These are phyloP conservation scores for Scleromitrula shiraiana DNA, from an alignment of 2,329 filamentous ascomycete species.

Conservation along the genomic window DNA sequence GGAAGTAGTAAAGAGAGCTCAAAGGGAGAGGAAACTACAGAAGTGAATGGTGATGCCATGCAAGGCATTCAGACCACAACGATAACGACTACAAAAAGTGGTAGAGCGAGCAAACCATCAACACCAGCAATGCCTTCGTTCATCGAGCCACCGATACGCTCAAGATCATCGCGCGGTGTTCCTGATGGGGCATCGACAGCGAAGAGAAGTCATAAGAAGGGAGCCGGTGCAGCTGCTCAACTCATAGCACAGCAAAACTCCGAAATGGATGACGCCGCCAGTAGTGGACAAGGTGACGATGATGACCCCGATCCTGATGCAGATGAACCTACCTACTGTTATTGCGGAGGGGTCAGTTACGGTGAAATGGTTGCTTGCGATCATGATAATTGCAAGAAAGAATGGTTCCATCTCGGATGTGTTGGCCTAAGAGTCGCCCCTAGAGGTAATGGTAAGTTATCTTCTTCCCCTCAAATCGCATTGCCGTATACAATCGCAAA, in stretches of 20 bases:
- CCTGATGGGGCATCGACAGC: constrained; percentile 24
- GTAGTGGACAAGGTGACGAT: constrained; percentile 38
- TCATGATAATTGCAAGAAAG: constrained; percentile 60
- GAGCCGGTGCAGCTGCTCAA: constrained; percentile 33
- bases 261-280: constrained; percentile 39
- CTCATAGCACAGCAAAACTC: constrained; percentile 28
- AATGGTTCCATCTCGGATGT: constrained; percentile 81
- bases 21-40: constrained; percentile 42
- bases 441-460: constrained; percentile 40
- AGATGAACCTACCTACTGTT: constrained; percentile 69
- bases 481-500: too few species aligned
- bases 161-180: constrained; percentile 44
- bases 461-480: too few species aligned
- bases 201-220: constrained; percentile 56
- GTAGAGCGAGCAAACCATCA: constrained; percentile 58
- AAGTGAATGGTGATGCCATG: constrained; percentile 35
- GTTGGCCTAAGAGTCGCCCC: constrained; percentile 73
- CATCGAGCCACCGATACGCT: constrained; percentile 44
- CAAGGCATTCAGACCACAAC: constrained; percentile 30
- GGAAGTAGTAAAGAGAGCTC: constrained; percentile 37
- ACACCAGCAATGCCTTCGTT: constrained; percentile 54
- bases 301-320: constrained; percentile 56
- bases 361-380: constrained; percentile 82
- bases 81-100: constrained; percentile 49
- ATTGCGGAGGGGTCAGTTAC: constrained; percentile 72